Evolutionary conservation across 352 stramenopile species (phyloP).

Genomic region (Globisporangium okanoganense): DNA sequence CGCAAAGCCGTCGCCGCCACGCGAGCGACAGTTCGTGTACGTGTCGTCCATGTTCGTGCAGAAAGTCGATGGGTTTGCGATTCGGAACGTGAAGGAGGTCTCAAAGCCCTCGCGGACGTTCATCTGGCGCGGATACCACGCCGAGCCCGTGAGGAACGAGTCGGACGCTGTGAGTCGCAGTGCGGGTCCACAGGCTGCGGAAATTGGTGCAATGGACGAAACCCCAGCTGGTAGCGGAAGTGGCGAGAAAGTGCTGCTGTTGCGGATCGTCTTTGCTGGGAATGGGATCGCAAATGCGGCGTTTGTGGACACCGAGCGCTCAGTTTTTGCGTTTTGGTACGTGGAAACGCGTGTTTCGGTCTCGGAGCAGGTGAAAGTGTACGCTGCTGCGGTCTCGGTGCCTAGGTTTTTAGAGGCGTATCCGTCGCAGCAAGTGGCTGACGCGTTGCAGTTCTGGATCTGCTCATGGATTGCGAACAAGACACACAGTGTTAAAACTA

Average conservation of each 20-base stretch:
- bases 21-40: constrained; percentile 77
- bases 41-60: constrained; percentile 89
- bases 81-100: constrained; percentile 79
- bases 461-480: constrained; percentile 15
- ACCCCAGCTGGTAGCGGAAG: constrained; percentile 11
- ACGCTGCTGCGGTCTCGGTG: constrained; percentile 22
- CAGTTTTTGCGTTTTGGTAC: constrained; percentile 35
- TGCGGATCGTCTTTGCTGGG: constrained; percentile 42
- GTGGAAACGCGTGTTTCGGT: constrained; percentile 32
- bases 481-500: background rate
- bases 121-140: constrained; percentile 89
- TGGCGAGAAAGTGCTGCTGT: constrained; percentile 8
- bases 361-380: constrained; percentile 37
- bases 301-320: constrained; percentile 42
- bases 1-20: constrained; percentile 71
- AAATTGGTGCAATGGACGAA: constrained; percentile 29
- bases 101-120: constrained; percentile 91
- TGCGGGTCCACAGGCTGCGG: constrained; percentile 49
- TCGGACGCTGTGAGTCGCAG: constrained; percentile 79
- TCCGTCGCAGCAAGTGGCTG: constrained; percentile 82
- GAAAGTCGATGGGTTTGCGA: constrained; percentile 80
- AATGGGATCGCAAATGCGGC: constrained; percentile 28
- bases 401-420: constrained; percentile 17
- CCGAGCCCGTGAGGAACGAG: constrained; percentile 74
- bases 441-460: constrained; percentile 91